Evolutionary conservation across 495 filamentous ascomycete genomes (phyloP).

Genomic region (Pseudomonodictys pantanalensis): DNA sequence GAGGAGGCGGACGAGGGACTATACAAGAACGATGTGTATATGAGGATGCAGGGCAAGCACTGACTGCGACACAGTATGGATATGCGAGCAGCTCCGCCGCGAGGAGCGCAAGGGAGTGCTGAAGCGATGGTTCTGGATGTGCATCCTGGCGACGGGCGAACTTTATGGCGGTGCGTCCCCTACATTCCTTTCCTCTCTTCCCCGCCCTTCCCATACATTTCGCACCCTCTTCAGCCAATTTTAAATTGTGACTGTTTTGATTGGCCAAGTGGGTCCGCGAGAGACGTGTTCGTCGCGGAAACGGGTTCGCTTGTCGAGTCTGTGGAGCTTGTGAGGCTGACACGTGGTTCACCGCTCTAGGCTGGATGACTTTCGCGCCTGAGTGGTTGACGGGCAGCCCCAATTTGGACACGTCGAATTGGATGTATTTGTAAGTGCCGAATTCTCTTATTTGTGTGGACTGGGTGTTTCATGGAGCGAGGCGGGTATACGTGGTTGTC

Average conservation of each 20-base stretch:
- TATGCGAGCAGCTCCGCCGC: conserved; percentile 30
- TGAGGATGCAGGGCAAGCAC: too few species aligned
- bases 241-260: too few species aligned
- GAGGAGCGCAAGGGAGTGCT: conserved; percentile 29
- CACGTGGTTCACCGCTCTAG: conserved; percentile 42
- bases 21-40: conserved; percentile 55
- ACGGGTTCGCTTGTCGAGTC: neutral
- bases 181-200: conserved; percentile 1
- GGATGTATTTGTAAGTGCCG: conserved; percentile 67
- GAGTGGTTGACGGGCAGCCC: conserved; percentile 81
- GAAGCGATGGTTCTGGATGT: conserved; percentile 56
- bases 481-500: conserved; percentile 6
- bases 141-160: conserved; percentile 84
- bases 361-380: conserved; percentile 93
- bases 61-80: conserved; percentile 44
- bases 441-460: too few species aligned
- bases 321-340: conserved; percentile 10
- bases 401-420: conserved; percentile 76
- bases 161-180: conserved; percentile 71
- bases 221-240: too few species aligned
- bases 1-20: conserved; percentile 43
- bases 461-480: neutral
- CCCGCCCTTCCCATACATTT: neutral
- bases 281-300: neutral
- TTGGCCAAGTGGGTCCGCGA: conserved; percentile 1